Conservation (phyloP, 2,329 filamentous ascomycete species). For the Neocucurbitaria cava region DNA sequence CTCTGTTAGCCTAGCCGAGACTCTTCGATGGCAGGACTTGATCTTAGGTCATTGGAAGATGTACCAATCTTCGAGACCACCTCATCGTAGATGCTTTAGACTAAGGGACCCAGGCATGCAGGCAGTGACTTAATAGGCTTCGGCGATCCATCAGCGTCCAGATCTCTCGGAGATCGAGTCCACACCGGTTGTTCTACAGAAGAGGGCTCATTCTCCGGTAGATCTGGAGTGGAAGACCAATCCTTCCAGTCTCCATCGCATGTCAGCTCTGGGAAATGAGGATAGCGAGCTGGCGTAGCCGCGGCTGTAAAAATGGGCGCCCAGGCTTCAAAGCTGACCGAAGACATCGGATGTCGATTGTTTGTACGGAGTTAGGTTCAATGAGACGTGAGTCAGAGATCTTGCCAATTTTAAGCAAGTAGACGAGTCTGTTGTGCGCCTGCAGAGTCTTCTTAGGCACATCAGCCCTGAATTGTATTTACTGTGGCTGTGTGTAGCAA, state of each 20-base stretch:
- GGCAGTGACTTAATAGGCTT: neutral
- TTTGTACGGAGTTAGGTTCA: neutral
- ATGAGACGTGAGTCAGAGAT: neutral
- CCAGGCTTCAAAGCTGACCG: neutral
- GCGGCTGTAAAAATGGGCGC: neutral
- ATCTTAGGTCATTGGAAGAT: too few species aligned
- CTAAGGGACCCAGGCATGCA: too few species aligned
- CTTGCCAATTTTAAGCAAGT: neutral
- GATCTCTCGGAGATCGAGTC: neutral
- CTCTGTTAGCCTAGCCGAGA: neutral
- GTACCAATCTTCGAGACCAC: too few species aligned
- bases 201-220: neutral
- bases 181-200: neutral
- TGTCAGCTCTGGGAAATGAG: neutral
- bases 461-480: neutral
- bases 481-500: neutral
- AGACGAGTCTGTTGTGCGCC: neutral
- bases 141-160: neutral
- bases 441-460: neutral
- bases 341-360: neutral
- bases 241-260: neutral
- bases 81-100: too few species aligned
- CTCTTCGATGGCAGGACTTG: too few species aligned
- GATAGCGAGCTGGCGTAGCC: constrained; percentile 1
- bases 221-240: neutral